A percentile compares a stretch with the other conserved stretches of the same genome.
Evolutionary conservation across 1,284 basidiomycete genomes (phyloP).

Genomic region (Blastosporella zonata): DNA sequence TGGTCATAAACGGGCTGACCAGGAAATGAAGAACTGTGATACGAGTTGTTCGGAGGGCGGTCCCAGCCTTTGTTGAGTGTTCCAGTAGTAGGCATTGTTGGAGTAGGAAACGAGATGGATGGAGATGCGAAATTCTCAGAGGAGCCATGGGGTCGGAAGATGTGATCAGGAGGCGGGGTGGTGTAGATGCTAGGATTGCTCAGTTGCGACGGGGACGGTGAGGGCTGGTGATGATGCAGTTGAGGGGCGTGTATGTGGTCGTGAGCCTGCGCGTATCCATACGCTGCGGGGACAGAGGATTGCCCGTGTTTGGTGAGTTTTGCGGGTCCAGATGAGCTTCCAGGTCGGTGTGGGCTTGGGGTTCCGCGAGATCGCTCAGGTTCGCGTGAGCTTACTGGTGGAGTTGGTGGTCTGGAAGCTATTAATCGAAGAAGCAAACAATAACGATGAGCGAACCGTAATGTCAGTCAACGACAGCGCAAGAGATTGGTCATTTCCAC

Average conservation of each 20-base stretch:
- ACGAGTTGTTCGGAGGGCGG: conserved; percentile 3
- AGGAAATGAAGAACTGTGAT: neutral
- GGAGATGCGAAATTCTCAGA: neutral
- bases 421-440: conserved; percentile 1
- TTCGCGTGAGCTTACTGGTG: conserved; percentile 1
- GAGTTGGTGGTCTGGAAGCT: conserved; percentile 10
- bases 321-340: neutral
- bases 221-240: conserved; percentile 1
- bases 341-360: neutral
- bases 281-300: conserved; percentile 5
- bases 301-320: conserved; percentile 8
- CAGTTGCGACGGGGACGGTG: conserved; percentile 11
- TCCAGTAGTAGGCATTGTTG: neutral
- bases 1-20: conserved; percentile 6
- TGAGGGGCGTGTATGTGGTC: conserved; percentile 5
- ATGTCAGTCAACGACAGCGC: conserved; percentile 7
- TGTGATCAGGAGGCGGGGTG: neutral
- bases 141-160: neutral
- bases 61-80: conserved; percentile 13
- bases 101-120: conserved; percentile 8
- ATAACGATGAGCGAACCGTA: conserved; percentile 1
- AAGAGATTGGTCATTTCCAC: conserved; percentile 25
- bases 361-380: no score
- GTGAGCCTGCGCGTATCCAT: neutral
- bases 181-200: conserved; percentile 5